Evolutionary conservation across 2,329 filamentous ascomycete genomes (phyloP), one percentile per base, ranked within the genome.

Genomic region (Didymella exigua): DNA sequence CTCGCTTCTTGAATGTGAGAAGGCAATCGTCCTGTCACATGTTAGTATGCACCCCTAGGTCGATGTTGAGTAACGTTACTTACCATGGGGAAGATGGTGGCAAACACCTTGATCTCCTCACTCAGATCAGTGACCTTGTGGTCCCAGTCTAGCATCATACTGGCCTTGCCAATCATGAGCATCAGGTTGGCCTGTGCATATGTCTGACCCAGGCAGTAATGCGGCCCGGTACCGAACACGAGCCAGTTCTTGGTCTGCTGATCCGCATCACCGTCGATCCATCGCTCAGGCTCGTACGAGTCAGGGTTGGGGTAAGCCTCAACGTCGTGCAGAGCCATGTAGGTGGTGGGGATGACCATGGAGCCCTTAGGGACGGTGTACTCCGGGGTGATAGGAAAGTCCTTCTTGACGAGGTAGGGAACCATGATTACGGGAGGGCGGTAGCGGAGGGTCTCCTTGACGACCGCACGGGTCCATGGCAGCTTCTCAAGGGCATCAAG

Each of bases 81-180:
- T 79, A 96, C 93, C 89, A 89, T 89, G 52, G 95, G 95, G 84
- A 99, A 99, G 67, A 99, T 96, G 24, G 92, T 97, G 34, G 95
- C 95, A 79, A 98, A 99, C 64, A 98, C 93, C 81, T 96, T 93
- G 77, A 99, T 98, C 77, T 96, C 88, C 79, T 99, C 95, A 0
- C 91, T 96, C 55, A 82, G 71, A 0, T 89, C 86, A 10, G 95
- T 98, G 16, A 91, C 78, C 73, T 91, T 86, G 76, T 99, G 95
- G 75, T 87, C 84, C 93, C 93, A 98, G 76, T 98, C 87, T 64
- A 98, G 82, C 72, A 87, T 82, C 75, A 96, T 82, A 62, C 90
- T 89, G 8, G 92, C 93, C 83, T 95, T 96, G 72, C 92, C 93
- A 69, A 96, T 84, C 83, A 96, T 89, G 41, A 91, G 85, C 71